phyloP scores from a whole-genome alignment of 768 basidiomycete species.

The Peribolospora kevripleyi region DNA sequence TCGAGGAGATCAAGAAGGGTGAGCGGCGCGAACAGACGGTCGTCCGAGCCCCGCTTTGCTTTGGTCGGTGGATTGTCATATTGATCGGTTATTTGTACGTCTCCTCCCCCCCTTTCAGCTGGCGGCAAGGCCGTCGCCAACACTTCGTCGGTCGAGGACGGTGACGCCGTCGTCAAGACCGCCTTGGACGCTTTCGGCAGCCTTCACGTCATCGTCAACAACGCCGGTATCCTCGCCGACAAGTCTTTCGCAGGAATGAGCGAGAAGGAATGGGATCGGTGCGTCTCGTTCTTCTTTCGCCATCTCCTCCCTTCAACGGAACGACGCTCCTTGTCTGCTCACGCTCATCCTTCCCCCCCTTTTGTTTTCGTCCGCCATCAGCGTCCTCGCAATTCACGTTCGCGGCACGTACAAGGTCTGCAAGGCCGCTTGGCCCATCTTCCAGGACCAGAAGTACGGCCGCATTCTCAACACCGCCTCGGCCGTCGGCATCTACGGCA shows the following conservation, averaged over 20 bases:
- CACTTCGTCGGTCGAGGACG: conserved; percentile 73
- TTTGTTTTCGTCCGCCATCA: conserved; percentile 55
- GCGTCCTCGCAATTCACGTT: conserved; percentile 68
- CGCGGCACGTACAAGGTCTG: conserved; percentile 60
- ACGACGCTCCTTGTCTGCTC: no score
- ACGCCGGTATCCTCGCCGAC: conserved; percentile 41
- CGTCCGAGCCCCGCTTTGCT: neutral
- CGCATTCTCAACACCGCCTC: conserved; percentile 87
- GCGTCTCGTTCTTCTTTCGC: no score
- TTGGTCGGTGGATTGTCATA: neutral
- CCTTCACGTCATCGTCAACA: conserved; percentile 60
- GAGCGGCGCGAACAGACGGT: conserved; percentile 7
- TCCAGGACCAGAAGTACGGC: conserved; percentile 89
- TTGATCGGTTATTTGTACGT: neutral
- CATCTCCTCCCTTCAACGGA: no score
- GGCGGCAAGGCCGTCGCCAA: conserved; percentile 72
- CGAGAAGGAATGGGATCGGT: conserved; percentile 69
- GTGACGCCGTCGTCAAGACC: conserved; percentile 61
- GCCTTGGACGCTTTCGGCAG: conserved; percentile 68
- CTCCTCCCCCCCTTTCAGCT: conserved; percentile 23
- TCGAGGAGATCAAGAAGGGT: conserved; percentile 66
- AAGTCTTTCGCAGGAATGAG: conserved; percentile 70
- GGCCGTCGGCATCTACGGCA: conserved; percentile 43
- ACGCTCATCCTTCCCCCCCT: no score
- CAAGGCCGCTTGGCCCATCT: conserved; percentile 86